These are phyloP conservation scores for Sporisorium sorghi DNA, from an alignment of 1,284 basidiomycete genomes.

Conservation along the genomic window DNA sequence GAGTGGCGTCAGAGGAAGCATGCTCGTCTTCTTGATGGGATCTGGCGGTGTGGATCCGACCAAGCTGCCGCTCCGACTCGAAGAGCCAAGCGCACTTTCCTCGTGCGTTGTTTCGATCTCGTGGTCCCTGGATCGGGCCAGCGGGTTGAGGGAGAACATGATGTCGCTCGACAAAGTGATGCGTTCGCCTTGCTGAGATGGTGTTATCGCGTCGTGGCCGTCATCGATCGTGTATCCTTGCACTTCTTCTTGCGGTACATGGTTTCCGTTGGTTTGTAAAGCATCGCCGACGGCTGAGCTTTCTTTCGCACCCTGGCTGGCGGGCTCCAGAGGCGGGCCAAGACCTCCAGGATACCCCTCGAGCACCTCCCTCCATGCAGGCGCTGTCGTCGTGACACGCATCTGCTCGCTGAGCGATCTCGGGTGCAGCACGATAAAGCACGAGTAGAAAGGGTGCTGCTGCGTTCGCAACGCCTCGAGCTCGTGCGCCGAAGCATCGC, in stretches of 20 bases:
- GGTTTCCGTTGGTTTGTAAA: background rate
- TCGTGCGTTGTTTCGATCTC: constrained; percentile 26
- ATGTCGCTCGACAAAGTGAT: constrained; percentile 24
- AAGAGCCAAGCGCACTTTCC: constrained; percentile 5
- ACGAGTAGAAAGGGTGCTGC: constrained; percentile 7
- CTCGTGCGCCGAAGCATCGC: constrained; percentile 8
- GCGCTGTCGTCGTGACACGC: constrained; percentile 39
- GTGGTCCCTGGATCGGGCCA: constrained; percentile 3
- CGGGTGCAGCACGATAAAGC: constrained; percentile 51
- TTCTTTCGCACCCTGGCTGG: background rate
- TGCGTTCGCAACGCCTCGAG: constrained; percentile 9
- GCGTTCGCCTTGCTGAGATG: background rate
- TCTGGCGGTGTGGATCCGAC: constrained; percentile 6
- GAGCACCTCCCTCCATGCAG: constrained; percentile 36
- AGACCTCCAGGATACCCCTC: constrained; percentile 28
- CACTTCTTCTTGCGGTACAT: constrained; percentile 6
- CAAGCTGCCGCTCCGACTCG: constrained; percentile 13
- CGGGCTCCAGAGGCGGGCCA: constrained; percentile 9
- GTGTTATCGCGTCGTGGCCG: background rate
- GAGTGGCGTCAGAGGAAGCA: constrained; percentile 21
- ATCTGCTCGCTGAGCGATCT: constrained; percentile 57
- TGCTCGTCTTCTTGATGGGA: constrained; percentile 16
- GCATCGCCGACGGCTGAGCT: background rate
- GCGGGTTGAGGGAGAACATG: constrained; percentile 25
- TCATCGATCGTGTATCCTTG: constrained; percentile 34